phyloP scores from a whole-genome alignment of 192 early-diverging fungal genomes.

The Podila epigama region DNA sequence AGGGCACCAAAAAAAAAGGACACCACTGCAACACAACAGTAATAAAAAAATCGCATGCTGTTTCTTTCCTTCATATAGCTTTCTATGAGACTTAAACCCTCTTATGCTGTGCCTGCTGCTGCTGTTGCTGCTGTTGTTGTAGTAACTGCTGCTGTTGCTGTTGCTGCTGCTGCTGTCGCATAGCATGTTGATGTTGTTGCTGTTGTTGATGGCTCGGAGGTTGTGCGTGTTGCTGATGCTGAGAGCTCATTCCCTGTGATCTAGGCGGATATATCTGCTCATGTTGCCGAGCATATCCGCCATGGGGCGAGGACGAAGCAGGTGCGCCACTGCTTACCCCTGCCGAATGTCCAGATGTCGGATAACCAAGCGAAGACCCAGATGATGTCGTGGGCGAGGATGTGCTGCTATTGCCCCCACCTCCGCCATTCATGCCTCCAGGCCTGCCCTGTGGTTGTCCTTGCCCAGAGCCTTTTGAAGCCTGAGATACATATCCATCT shows the following conservation, averaged over 20 bases:
- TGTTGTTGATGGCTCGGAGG: neutral
- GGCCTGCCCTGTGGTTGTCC: neutral
- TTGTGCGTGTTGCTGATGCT: neutral
- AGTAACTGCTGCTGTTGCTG: slow-evolving; percentile 1
- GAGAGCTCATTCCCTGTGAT: neutral
- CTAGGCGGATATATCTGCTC: neutral
- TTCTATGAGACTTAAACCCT: too few species aligned
- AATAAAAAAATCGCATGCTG: too few species aligned
- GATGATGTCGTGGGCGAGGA: neutral
- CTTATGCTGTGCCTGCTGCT: too few species aligned
- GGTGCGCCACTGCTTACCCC: neutral
- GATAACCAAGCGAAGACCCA: neutral
- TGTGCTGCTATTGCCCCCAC: neutral
- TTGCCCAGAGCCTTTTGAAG: neutral
- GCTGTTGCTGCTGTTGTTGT: too few species aligned
- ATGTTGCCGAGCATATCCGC: too few species aligned
- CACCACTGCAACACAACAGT: too few species aligned
- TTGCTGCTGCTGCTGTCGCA: neutral
- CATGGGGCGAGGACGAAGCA: neutral
- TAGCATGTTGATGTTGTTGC: neutral
- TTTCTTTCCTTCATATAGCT: too few species aligned
- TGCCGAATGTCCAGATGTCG: neutral
- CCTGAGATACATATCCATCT: neutral
- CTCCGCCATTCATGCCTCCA: neutral
- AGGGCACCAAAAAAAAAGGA: too few species aligned